Evolutionary conservation across 768 basidiomycete species (phyloP).

Genomic region (Pleurotus tuoliensis): DNA sequence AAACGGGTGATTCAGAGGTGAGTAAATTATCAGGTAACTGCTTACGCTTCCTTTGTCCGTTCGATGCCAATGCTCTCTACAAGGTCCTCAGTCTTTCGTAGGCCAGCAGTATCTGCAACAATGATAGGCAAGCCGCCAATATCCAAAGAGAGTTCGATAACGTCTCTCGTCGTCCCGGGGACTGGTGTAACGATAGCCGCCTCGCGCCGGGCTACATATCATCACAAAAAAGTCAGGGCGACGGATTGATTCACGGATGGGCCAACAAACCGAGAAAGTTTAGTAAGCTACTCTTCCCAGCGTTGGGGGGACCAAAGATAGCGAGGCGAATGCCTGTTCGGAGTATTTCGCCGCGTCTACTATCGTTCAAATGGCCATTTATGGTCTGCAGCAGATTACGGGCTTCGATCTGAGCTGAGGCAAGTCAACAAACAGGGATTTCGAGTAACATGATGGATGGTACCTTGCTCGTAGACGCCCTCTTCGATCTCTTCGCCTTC

Average conservation of each 20-base stretch:
- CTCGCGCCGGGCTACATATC: slow-evolving; percentile 65
- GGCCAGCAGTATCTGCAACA: slow-evolving; percentile 83
- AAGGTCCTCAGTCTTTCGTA: slow-evolving; percentile 62
- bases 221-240: neutral
- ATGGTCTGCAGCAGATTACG: slow-evolving; percentile 48
- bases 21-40: slow-evolving; percentile 9
- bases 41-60: slow-evolving; percentile 66
- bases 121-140: slow-evolving; percentile 83
- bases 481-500: slow-evolving; percentile 90
- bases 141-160: slow-evolving; percentile 81
- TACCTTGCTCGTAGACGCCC: slow-evolving; percentile 72
- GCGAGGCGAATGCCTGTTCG: slow-evolving; percentile 78
- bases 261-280: slow-evolving; percentile 68
- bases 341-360: slow-evolving; percentile 77
- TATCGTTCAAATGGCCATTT: slow-evolving; percentile 57
- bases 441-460: neutral
- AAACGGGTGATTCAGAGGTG: neutral
- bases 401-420: slow-evolving; percentile 52
- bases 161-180: slow-evolving; percentile 87
- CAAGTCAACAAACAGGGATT: neutral
- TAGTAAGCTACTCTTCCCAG: slow-evolving; percentile 86
- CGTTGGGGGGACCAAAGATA: slow-evolving; percentile 92
- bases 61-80: slow-evolving; percentile 83
- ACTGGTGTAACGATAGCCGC: slow-evolving; percentile 87
- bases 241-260: neutral